These are phyloP conservation scores for Gossypium herbaceum DNA, from an alignment of 345 rosid genomes.

Conservation along the genomic window DNA sequence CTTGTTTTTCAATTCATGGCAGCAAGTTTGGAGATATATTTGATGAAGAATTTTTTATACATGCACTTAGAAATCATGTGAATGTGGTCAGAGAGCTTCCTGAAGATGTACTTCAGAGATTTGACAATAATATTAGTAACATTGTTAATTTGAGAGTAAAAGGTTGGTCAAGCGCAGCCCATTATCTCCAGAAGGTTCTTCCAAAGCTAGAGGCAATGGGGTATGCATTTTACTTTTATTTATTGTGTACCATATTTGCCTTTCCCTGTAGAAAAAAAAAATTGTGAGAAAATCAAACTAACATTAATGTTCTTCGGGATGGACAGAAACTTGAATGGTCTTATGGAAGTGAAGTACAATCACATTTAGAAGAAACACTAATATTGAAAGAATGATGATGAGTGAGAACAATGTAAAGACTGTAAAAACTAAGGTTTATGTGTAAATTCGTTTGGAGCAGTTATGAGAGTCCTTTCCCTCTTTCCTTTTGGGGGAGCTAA, in stretches of 20 bases:
- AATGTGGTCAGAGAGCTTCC: conserved; percentile 76
- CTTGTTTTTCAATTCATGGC: conserved; percentile 25
- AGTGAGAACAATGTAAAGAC: not conserved
- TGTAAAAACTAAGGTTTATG: not conserved
- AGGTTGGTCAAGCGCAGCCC: conserved; percentile 83
- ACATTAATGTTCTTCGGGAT: not conserved
- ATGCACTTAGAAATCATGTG: conserved; percentile 68
- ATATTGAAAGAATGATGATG: not conserved
- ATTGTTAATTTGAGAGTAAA: conserved; percentile 89
- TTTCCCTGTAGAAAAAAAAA: not conserved
- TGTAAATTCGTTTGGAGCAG: not conserved
- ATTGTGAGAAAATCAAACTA: not conserved
- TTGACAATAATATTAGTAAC: conserved; percentile 81
- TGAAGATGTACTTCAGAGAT: conserved; percentile 70
- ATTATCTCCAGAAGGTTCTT: conserved; percentile 89
- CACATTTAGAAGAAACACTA: not conserved
- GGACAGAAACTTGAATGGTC: not conserved
- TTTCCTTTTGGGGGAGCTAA: conserved; percentile 2
- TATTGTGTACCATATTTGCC: not conserved
- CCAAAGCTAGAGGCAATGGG: conserved; percentile 68
- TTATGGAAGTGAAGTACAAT: not conserved
- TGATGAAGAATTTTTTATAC: conserved; percentile 87
- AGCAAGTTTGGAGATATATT: conserved; percentile 93
- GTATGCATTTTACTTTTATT: conserved; percentile 30
- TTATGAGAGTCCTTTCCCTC: not conserved